Percentiles rank a stretch among this genome's conserved stretches.
These are phyloP conservation scores for Juncus effusus DNA, from an alignment of 176 grass and related monocot genomes.

Conservation along the genomic window DNA sequence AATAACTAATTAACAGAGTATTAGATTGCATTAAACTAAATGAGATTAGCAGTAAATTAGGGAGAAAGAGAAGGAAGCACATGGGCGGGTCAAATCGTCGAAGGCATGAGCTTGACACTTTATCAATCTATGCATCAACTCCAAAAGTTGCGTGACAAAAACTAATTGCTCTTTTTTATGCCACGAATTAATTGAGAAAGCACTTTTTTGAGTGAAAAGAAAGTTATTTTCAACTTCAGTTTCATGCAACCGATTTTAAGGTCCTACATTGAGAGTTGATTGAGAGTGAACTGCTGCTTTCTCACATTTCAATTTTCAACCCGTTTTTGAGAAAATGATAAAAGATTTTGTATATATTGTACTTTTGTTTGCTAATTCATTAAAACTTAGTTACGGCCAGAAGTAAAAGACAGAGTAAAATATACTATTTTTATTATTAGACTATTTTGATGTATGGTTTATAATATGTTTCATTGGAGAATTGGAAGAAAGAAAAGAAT, in stretches of 20 bases:
- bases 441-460: not conserved
- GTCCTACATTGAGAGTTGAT: too few relatives aligned
- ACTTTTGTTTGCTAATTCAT: too few relatives aligned
- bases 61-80: constrained; percentile 27
- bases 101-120: constrained; percentile 23
- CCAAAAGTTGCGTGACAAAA: constrained; percentile 21
- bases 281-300: too few relatives aligned
- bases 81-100: constrained; percentile 5
- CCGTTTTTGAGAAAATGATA: too few relatives aligned
- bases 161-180: not conserved
- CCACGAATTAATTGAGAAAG: not conserved
- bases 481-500: not conserved
- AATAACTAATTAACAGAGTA: constrained; percentile 15
- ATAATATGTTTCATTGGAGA: not conserved
- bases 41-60: constrained; percentile 21
- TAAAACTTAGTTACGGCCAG: too few relatives aligned
- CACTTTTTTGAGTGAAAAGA: constrained; percentile 3
- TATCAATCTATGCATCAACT: not conserved
- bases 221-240: not conserved
- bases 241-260: too few relatives aligned
- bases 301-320: too few relatives aligned
- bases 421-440: not conserved
- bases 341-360: too few relatives aligned
- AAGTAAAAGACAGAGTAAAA: not conserved
- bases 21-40: not conserved